Base-by-base conservation (phyloP, 2,329 filamentous ascomycete species). In the Colletotrichum acutatum region DNA sequence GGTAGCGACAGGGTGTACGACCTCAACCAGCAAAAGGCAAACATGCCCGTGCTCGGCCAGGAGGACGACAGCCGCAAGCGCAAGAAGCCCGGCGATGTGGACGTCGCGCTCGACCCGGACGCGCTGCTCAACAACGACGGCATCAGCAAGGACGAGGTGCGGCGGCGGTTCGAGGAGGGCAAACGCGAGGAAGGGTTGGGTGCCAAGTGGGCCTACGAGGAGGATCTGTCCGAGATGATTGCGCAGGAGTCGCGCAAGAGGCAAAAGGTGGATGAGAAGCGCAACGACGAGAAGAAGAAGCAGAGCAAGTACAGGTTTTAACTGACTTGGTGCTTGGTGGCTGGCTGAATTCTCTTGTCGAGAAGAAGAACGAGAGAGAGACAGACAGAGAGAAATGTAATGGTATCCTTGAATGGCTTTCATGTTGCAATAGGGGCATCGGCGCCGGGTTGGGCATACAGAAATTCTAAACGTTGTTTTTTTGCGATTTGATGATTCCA, bases 31-130 rank as follows among this genome's bases (percentile, higher is more conserved):
- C 83, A 82, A 75, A 86, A 88, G 74, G 84, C 86, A 26, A 85
- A 87, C 72, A 82, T 94, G 74, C 93, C 94, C 0, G 89, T 97
- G 3, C 89, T 99, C 4, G 97, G 95, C 12, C 89, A 90, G 75
- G 94, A 97, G 28, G 93, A 95, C 71, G 91, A 95, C 68, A 88
- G 83, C 28, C 87, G 94, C 78, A 97, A 97, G 85, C 90, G 95
- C 78, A 99, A 98, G 90, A 98, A 98, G 89, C 95, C 94, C 4
- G 97, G 96, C 53, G 97, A 99, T 81, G 90, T 99, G 28, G 97
- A 99, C 77, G 93, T 98, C 32, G 94, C 95, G 28, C 91, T 99
- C 75, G 95, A 98, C 78, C 90, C 94, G 5, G 96, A 98, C 80
- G 89, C 93, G 49, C 83, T 99, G 73, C 90, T 90, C 75, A 88